Conservation (phyloP, 2,329 filamentous ascomycete species). For the Colletotrichum sp. region DNA sequence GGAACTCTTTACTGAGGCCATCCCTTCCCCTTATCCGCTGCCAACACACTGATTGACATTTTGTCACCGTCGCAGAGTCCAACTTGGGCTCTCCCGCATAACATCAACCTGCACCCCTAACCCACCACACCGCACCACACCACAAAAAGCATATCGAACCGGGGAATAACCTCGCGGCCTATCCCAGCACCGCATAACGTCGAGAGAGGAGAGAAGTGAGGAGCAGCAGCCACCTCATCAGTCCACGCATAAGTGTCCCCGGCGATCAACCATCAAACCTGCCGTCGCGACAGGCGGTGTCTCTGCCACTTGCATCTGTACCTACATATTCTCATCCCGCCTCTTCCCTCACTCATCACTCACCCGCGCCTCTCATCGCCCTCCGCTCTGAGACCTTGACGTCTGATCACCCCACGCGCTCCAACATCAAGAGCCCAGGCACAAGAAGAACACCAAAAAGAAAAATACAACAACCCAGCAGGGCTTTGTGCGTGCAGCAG, state of each 20-base stretch:
- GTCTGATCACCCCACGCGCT: conserved; percentile 1
- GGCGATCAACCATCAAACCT: neutral
- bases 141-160: neutral
- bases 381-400: neutral
- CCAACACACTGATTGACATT: conserved; percentile 14
- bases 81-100: neutral
- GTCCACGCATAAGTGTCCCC: neutral
- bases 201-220: neutral
- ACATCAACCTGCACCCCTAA: neutral
- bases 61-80: neutral
- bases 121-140: conserved; percentile 4
- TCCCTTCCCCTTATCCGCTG: neutral
- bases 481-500: neutral
- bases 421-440: neutral
- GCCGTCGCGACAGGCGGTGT: neutral
- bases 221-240: conserved; percentile 7
- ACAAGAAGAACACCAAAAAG: neutral
- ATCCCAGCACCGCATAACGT: conserved; percentile 4
- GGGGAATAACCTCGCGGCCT: neutral
- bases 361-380: neutral
- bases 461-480: neutral
- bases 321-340: conserved; percentile 4
- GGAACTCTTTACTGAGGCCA: neutral
- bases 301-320: neutral
- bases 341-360: neutral